A percentile compares a stretch with the other conserved stretches of the same genome.
Evolutionary conservation across 352 stramenopile species (phyloP).

Genomic region (Phytophthora fragariae): DNA sequence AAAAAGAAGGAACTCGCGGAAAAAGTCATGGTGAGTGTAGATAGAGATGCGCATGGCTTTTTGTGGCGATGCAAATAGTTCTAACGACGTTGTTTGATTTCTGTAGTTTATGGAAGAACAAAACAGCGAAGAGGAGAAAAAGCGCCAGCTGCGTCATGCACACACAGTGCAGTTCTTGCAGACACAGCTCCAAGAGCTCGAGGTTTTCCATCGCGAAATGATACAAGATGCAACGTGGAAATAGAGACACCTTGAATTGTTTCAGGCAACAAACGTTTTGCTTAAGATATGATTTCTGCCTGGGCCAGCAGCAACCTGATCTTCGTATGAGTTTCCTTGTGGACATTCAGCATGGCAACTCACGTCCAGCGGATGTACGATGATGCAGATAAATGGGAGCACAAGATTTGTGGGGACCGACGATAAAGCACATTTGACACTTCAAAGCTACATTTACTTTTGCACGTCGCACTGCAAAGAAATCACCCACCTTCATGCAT

Average conservation of each 20-base stretch:
- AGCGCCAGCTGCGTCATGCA: slow-evolving; percentile 37
- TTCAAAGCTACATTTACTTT: too few relatives aligned
- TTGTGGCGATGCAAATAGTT: background rate
- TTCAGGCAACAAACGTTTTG: too few relatives aligned
- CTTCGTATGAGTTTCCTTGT: too few relatives aligned
- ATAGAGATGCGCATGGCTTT: background rate
- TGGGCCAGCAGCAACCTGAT: too few relatives aligned
- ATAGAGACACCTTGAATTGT: slow-evolving; percentile 8
- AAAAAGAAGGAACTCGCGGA: slow-evolving; percentile 40
- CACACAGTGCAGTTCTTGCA: slow-evolving; percentile 50
- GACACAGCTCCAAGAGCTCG: slow-evolving; percentile 45
- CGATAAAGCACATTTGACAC: too few relatives aligned
- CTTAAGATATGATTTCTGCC: too few relatives aligned
- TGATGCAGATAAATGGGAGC: too few relatives aligned
- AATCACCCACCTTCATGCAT: too few relatives aligned
- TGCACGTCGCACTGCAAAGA: too few relatives aligned
- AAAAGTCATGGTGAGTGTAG: slow-evolving; percentile 30
- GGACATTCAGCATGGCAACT: too few relatives aligned
- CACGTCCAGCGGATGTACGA: too few relatives aligned
- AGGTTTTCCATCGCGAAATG: slow-evolving; percentile 53
- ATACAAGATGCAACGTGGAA: slow-evolving; percentile 45
- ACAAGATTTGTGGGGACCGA: too few relatives aligned
- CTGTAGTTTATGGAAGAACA: slow-evolving; percentile 39
- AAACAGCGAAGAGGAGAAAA: slow-evolving; percentile 36
- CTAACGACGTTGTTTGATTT: background rate